phyloP scores from a whole-genome alignment of 768 basidiomycete species.

The Mycena capillaripes region DNA sequence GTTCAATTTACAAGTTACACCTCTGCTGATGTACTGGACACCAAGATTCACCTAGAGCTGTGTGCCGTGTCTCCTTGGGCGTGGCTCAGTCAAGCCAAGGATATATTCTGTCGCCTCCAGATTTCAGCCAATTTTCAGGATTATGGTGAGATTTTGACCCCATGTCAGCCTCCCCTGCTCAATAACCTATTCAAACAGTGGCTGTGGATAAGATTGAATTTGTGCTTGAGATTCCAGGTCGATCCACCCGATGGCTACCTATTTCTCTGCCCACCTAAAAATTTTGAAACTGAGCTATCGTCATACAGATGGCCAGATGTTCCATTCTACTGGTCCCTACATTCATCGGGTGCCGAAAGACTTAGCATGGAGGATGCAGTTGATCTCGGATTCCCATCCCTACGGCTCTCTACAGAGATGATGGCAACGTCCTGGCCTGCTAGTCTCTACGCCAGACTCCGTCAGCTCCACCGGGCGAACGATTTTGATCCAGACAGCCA shows the following conservation, averaged over 20 bases:
- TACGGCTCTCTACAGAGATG: too few species aligned
- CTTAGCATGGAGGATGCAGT: not conserved
- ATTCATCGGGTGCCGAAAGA: not conserved
- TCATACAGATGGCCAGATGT: not conserved
- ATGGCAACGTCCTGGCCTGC: too few species aligned
- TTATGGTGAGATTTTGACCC: not conserved
- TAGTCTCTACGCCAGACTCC: too few species aligned
- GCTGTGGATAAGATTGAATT: not conserved
- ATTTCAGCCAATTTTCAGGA: not conserved
- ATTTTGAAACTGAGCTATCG: not conserved
- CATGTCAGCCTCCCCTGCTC: not conserved
- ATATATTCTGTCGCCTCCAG: not conserved
- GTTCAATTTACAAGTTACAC: not conserved
- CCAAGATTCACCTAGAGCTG: not conserved
- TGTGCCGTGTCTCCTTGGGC: not conserved
- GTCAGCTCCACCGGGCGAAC: too few species aligned
- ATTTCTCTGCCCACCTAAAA: not conserved
- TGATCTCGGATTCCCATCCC: not conserved
- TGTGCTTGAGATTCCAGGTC: not conserved
- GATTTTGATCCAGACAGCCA: too few species aligned
- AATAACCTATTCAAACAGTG: not conserved
- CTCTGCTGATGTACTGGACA: not conserved
- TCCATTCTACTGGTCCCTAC: not conserved
- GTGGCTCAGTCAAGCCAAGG: not conserved
- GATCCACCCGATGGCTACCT: not conserved